phyloP scores from a whole-genome alignment of 768 basidiomycete species.

The Pleurotus ostreatus region DNA sequence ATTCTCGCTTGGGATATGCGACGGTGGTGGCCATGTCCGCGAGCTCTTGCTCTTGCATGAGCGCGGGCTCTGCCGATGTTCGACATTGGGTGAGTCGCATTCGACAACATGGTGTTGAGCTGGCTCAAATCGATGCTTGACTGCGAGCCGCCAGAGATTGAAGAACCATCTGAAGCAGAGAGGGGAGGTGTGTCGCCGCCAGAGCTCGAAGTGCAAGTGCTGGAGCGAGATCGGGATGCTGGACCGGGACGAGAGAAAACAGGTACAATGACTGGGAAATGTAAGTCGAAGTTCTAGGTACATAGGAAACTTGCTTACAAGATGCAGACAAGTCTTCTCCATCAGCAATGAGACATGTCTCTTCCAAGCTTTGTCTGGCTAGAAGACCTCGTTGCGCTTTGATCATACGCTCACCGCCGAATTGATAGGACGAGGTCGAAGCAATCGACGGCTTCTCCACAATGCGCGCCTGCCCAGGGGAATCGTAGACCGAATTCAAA shows the following conservation, averaged over 20 bases:
- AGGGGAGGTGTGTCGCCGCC: slow-evolving; percentile 71
- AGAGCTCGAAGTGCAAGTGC: slow-evolving; percentile 64
- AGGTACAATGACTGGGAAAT: slow-evolving; percentile 26
- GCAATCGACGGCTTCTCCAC: slow-evolving; percentile 65
- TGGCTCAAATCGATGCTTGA: slow-evolving; percentile 74
- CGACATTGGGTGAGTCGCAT: slow-evolving; percentile 47
- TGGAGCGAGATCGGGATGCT: slow-evolving; percentile 55
- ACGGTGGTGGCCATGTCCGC: slow-evolving; percentile 67
- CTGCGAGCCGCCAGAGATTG: slow-evolving; percentile 66
- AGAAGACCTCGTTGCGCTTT: slow-evolving; percentile 57
- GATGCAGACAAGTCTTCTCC: slow-evolving; percentile 57
- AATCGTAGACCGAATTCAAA: slow-evolving; percentile 29
- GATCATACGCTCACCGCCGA: slow-evolving; percentile 69
- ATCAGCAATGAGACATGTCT: slow-evolving; percentile 57
- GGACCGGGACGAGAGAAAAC: slow-evolving; percentile 60
- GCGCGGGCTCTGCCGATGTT: slow-evolving; percentile 17
- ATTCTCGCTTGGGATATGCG: slow-evolving; percentile 61
- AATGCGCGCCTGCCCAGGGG: slow-evolving; percentile 44
- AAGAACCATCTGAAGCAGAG: slow-evolving; percentile 65
- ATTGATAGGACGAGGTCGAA: slow-evolving; percentile 58
- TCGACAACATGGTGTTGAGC: slow-evolving; percentile 52
- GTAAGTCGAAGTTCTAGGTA: slow-evolving; percentile 4
- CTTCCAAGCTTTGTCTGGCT: slow-evolving; percentile 65
- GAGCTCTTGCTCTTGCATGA: slow-evolving; percentile 34
- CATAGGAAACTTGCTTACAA: slow-evolving; percentile 46